Percentiles rank a stretch among this genome's conserved stretches.
phyloP scores from a whole-genome alignment of 768 basidiomycete genomes.

The Lactifluus volemus region DNA sequence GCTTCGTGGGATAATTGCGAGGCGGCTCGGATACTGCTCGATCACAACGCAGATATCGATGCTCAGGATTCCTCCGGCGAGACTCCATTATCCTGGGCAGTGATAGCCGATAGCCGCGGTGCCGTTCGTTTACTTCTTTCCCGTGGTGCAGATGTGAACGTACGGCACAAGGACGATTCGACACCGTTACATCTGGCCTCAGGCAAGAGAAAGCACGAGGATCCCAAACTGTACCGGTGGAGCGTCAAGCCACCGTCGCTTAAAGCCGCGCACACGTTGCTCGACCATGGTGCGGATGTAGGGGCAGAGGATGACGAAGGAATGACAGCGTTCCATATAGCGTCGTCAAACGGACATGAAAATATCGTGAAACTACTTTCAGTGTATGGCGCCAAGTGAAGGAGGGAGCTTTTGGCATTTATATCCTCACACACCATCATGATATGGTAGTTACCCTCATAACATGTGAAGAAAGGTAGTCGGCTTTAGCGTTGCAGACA shows the following conservation, averaged over 20 bases:
- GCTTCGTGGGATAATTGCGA: background rate
- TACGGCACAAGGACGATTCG: background rate
- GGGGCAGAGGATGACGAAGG: background rate
- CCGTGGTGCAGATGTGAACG: background rate
- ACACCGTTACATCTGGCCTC: background rate
- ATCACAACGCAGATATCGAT: background rate
- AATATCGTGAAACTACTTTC: background rate
- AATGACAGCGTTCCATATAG: background rate
- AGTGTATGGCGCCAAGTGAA: background rate
- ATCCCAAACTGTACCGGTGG: too few species aligned
- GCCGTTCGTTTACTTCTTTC: background rate
- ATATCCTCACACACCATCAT: background rate
- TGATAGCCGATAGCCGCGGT: background rate
- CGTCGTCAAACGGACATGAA: background rate
- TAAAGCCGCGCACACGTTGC: background rate
- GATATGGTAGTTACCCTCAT: too few species aligned
- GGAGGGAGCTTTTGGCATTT: background rate
- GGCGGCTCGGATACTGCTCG: background rate
- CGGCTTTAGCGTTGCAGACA: too few species aligned
- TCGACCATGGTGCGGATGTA: background rate
- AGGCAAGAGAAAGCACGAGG: background rate
- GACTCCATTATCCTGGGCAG: background rate
- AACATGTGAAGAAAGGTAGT: too few species aligned
- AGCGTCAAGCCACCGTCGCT: background rate
- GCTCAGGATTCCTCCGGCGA: constrained; percentile 20